A percentile compares a stretch with the other conserved stretches of the same genome.
These are phyloP conservation scores for Selaginella tamariscina DNA, from an alignment of 75 land plant genomes.

Conservation along the genomic window DNA sequence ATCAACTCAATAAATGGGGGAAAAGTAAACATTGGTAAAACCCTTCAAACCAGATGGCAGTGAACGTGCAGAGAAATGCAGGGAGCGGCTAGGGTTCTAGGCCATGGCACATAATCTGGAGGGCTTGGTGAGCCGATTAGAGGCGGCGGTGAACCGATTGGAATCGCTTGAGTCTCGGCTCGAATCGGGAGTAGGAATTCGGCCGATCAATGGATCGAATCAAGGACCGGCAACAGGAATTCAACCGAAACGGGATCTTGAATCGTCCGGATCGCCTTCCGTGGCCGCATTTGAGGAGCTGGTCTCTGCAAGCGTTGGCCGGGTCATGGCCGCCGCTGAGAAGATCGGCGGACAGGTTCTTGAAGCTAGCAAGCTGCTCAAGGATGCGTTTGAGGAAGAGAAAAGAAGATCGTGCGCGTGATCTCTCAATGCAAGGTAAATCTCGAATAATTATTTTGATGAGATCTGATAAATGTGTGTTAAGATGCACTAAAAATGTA, in stretches of 20 bases:
- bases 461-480: too few species aligned
- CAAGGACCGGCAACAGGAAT: background rate
- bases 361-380: slow-evolving; percentile 49
- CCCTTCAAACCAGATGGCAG: too few species aligned
- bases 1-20: too few species aligned
- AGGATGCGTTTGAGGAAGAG: slow-evolving; percentile 52
- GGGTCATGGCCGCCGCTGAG: slow-evolving; percentile 46
- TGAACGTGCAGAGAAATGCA: too few species aligned
- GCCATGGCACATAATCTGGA: slow-evolving; percentile 14
- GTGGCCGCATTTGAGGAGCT: slow-evolving; percentile 69
- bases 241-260: background rate
- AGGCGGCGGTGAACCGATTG: slow-evolving; percentile 63
- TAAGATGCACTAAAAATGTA: too few species aligned
- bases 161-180: slow-evolving; percentile 21
- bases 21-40: too few species aligned
- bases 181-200: background rate
- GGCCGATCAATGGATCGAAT: background rate
- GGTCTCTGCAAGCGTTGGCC: slow-evolving; percentile 25
- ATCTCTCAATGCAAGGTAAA: slow-evolving; percentile 64
- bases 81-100: background rate
- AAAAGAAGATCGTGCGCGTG: slow-evolving; percentile 50
- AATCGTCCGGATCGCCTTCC: slow-evolving; percentile 31
- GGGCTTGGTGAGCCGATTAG: slow-evolving; percentile 48
- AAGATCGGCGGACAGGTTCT: slow-evolving; percentile 81
- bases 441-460: background rate